Percentiles rank a stretch among this genome's conserved stretches.
phyloP scores from a whole-genome alignment of 345 rosid genomes.

The Citrus cavaleriei region DNA sequence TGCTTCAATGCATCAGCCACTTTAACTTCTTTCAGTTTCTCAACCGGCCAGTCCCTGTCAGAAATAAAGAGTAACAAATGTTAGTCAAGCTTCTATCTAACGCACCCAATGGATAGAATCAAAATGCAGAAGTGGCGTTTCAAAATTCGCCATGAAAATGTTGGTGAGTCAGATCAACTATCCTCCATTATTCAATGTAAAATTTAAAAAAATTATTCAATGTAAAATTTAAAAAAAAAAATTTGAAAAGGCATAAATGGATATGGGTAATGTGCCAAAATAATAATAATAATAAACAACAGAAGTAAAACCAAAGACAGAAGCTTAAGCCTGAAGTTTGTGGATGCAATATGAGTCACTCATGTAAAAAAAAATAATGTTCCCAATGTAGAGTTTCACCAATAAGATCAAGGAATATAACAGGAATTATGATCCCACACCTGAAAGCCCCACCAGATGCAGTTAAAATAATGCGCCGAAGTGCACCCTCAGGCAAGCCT shows the following conservation, averaged over 20 bases:
- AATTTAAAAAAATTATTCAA: not conserved
- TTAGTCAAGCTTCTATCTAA: slow-evolving; percentile 4
- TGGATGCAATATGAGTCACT: not conserved
- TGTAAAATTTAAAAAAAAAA: not conserved
- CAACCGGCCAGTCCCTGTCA: slow-evolving; percentile 88
- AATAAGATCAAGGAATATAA: slow-evolving; percentile 6
- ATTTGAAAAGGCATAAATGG: not conserved
- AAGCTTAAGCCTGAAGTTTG: not conserved
- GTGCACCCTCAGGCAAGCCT: slow-evolving; percentile 88
- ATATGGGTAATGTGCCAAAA: not conserved
- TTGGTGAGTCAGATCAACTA: not conserved
- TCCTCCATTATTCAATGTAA: not conserved
- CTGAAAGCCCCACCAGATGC: slow-evolving; percentile 99
- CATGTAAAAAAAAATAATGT: not conserved
- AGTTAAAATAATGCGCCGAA: slow-evolving; percentile 82
- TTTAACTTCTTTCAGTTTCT: slow-evolving; percentile 84
- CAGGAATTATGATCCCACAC: slow-evolving; percentile 38
- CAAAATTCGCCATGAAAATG: not conserved
- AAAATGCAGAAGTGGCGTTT: not conserved
- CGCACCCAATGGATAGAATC: not conserved
- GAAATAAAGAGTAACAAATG: slow-evolving; percentile 12
- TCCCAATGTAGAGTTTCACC: not conserved
- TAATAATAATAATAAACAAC: not conserved
- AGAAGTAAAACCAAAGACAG: not conserved
- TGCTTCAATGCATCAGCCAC: slow-evolving; percentile 98